Conservation (phyloP, 2,329 filamentous ascomycete genomes). For the Cladosporium sp. region DNA sequence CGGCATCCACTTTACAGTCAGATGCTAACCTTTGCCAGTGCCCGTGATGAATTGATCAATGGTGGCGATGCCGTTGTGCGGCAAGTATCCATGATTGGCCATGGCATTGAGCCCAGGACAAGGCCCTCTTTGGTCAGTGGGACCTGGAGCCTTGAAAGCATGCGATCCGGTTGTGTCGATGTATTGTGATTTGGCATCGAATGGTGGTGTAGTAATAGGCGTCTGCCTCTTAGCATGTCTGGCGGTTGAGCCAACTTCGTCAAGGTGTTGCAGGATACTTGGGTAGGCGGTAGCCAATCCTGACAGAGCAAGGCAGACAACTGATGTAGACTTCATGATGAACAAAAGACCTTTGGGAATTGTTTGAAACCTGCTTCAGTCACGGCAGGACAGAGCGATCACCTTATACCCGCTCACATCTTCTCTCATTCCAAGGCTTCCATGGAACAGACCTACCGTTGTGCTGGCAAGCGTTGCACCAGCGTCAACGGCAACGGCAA, state of each 20-base stretch:
- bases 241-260: not conserved
- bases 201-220: conserved; percentile 15
- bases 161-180: conserved; percentile 22
- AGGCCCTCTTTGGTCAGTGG: conserved; percentile 27
- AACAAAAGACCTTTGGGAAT: not conserved
- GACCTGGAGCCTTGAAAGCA: conserved; percentile 23
- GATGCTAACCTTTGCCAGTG: conserved; percentile 20
- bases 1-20: too few species aligned
- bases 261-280: conserved; percentile 18
- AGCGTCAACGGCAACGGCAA: not conserved
- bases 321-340: conserved; percentile 14
- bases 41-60: conserved; percentile 31
- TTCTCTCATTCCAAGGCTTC: not conserved
- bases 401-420: not conserved
- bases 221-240: not conserved
- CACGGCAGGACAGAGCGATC: not conserved
- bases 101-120: conserved; percentile 32
- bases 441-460: not conserved
- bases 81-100: conserved; percentile 25
- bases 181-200: conserved; percentile 28
- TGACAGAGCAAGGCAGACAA: conserved; percentile 14
- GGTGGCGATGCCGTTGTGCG: conserved; percentile 30
- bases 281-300: conserved; percentile 18
- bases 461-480: not conserved
- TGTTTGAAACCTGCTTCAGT: not conserved